These are phyloP conservation scores for Ceriops zippeliana DNA, from an alignment of 345 rosid genomes.

Conservation along the genomic window DNA sequence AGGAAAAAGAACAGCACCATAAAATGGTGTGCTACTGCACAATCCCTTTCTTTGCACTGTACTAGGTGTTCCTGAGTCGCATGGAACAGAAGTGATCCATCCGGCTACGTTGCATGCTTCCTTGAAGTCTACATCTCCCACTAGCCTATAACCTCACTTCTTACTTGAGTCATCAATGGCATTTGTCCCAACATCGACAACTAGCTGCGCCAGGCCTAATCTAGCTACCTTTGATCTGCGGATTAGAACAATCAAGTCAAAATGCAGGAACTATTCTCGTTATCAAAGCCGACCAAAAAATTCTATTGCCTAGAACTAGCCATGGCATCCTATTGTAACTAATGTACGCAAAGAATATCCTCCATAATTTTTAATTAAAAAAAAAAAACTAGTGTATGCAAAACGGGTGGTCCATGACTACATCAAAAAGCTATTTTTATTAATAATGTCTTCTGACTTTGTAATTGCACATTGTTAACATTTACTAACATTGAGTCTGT, in stretches of 20 bases:
- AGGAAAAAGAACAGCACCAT: neutral
- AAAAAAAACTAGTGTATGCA: too few species aligned
- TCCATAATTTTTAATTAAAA: too few species aligned
- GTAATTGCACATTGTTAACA: too few species aligned
- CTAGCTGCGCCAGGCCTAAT: constrained; percentile 90
- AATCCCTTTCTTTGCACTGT: constrained; percentile 66
- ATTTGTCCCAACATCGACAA: constrained; percentile 84
- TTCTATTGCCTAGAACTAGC: too few species aligned
- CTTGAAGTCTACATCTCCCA: constrained; percentile 77
- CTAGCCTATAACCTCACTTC: constrained; percentile 77
- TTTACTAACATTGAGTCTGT: too few species aligned
- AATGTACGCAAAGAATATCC: too few species aligned
- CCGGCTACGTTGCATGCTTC: constrained; percentile 84
- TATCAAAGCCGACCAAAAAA: neutral
- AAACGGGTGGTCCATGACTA: too few species aligned
- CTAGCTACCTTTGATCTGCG: constrained; percentile 82
- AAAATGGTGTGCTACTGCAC: constrained; percentile 24
- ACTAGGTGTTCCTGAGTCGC: constrained; percentile 78
- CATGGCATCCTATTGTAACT: neutral
- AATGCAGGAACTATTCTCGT: neutral
- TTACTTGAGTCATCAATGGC: constrained; percentile 65
- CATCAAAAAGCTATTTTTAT: too few species aligned
- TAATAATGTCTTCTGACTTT: too few species aligned
- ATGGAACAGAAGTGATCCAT: constrained; percentile 88
- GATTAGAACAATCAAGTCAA: constrained; percentile 7